Conservation (phyloP, 768 basidiomycete genomes). For the Boletus insuetus region DNA sequence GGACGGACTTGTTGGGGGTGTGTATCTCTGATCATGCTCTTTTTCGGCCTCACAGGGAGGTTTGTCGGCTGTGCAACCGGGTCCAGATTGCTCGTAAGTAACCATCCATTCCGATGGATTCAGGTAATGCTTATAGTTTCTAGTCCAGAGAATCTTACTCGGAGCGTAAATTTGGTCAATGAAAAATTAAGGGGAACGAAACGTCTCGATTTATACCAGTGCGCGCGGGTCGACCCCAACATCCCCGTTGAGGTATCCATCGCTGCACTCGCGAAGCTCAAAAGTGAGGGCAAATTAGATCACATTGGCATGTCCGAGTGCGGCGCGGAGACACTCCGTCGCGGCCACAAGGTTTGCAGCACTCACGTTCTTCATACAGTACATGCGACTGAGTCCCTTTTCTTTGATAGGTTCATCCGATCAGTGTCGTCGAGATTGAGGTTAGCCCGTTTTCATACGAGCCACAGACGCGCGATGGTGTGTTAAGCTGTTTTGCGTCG, state of each 20-base stretch:
- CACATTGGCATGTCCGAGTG: constrained; percentile 59
- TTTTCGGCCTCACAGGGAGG: not conserved
- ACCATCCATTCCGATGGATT: not conserved
- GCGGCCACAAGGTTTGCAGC: constrained; percentile 21
- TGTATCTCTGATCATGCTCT: too few species aligned
- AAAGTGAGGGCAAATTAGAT: constrained; percentile 30
- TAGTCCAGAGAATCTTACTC: constrained; percentile 41
- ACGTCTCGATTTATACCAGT: constrained; percentile 58
- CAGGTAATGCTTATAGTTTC: too few species aligned
- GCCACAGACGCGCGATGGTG: constrained; percentile 31
- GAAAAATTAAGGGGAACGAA: constrained; percentile 48
- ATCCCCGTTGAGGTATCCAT: constrained; percentile 46
- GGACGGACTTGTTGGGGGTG: not conserved
- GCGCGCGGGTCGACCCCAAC: constrained; percentile 44
- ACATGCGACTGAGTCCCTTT: too few species aligned
- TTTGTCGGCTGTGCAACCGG: not conserved
- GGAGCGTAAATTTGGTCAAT: constrained; percentile 44
- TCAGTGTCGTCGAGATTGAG: constrained; percentile 66
- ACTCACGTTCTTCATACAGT: not conserved
- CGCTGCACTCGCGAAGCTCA: constrained; percentile 40
- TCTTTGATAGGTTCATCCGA: constrained; percentile 43
- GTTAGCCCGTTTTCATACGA: constrained; percentile 59
- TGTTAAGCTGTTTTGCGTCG: not conserved
- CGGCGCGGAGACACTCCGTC: constrained; percentile 45
- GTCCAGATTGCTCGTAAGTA: not conserved